phyloP scores from a whole-genome alignment of 176 grass and related monocot species.

The Phyllostachys edulis region DNA sequence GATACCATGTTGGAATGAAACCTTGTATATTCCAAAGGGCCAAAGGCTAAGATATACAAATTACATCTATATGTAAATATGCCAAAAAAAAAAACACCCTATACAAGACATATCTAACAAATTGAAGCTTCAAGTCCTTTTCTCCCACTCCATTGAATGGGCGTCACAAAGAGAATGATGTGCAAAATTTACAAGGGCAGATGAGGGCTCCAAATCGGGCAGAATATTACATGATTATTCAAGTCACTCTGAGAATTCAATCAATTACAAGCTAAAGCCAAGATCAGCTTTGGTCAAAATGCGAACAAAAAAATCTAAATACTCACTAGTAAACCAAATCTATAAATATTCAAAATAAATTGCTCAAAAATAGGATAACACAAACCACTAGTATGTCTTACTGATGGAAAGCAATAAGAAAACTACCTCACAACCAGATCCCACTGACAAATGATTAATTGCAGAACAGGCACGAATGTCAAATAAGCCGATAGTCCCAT shows the following conservation, averaged over 20 bases:
- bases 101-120: too few relatives aligned
- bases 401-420: slow-evolving; percentile 20
- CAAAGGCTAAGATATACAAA: too few relatives aligned
- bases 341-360: slow-evolving; percentile 14
- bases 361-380: neutral
- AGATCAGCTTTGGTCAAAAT: slow-evolving; percentile 12
- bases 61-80: too few relatives aligned
- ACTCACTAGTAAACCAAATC: neutral
- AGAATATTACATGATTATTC: slow-evolving; percentile 1
- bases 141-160: neutral
- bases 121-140: slow-evolving; percentile 10
- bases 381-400: neutral
- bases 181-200: neutral
- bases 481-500: slow-evolving; percentile 93
- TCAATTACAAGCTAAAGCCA: slow-evolving; percentile 2
- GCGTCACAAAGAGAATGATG: neutral
- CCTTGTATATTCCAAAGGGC: too few relatives aligned
- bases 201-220: neutral
- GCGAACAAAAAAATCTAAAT: neutral
- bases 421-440: slow-evolving; percentile 72
- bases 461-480: slow-evolving; percentile 82
- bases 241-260: neutral
- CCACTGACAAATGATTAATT: slow-evolving; percentile 92
- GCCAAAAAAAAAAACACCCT: too few relatives aligned
- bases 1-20: too few relatives aligned